A percentile compares a stretch with the other conserved stretches of the same genome.
phyloP scores from a whole-genome alignment of 2,329 filamentous ascomycete genomes.

The Pyrenophora graminea region DNA sequence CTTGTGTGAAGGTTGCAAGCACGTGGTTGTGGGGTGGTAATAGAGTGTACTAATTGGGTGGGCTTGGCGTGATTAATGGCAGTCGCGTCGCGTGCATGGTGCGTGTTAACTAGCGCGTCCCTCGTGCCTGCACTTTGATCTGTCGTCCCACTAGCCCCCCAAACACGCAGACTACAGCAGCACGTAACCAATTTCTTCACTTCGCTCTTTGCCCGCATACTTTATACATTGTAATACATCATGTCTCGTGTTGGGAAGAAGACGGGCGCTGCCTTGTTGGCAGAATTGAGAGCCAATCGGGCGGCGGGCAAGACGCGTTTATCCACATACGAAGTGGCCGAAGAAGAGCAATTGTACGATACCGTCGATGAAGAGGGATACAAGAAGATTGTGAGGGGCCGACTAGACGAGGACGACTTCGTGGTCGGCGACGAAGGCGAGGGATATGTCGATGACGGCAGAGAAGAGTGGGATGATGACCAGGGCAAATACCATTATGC shows the following conservation, averaged over 20 bases:
- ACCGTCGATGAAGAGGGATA: constrained; percentile 97
- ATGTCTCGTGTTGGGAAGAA: constrained; percentile 44
- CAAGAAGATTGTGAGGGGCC: constrained; percentile 89
- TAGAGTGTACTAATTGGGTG: constrained; percentile 12
- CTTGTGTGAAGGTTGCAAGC: constrained; percentile 7
- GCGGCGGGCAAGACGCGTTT: constrained; percentile 90
- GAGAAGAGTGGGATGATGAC: constrained; percentile 72
- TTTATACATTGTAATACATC: constrained; percentile 23
- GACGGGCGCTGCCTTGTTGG: constrained; percentile 48
- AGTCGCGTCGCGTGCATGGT: constrained; percentile 28
- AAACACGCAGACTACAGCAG: constrained; percentile 25
- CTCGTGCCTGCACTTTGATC: constrained; percentile 13
- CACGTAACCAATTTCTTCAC: constrained; percentile 16
- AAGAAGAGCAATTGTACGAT: constrained; percentile 86
- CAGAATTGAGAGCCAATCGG: constrained; percentile 81
- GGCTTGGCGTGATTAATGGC: constrained; percentile 13
- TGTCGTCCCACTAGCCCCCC: constrained; percentile 29
- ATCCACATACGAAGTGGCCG: constrained; percentile 81
- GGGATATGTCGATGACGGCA: constrained; percentile 93
- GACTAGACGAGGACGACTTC: constrained; percentile 93
- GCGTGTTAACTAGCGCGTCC: constrained; percentile 26
- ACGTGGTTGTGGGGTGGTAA: constrained; percentile 4
- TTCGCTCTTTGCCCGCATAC: constrained; percentile 18
- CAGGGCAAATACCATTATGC: constrained; percentile 68
- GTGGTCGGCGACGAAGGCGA: constrained; percentile 98